Evolutionary conservation across 805 yeast species (phyloP).

Genomic region (Candida corydali): DNA sequence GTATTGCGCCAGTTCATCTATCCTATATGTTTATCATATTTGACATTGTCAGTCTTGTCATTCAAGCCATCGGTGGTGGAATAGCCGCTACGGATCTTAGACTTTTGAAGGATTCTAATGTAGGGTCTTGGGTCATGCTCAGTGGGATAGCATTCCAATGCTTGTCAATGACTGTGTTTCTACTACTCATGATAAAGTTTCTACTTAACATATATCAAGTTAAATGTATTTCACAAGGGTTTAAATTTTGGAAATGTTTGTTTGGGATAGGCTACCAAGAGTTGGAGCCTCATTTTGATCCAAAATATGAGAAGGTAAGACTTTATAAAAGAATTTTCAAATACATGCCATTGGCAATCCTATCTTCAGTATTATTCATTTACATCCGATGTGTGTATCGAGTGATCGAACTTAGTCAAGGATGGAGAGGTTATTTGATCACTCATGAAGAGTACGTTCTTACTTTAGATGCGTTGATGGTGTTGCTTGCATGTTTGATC

Average conservation of each 20-base stretch:
- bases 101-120: slow-evolving; percentile 20
- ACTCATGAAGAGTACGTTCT: slow-evolving; percentile 40
- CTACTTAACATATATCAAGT: slow-evolving; percentile 34
- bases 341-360: slow-evolving; percentile 41
- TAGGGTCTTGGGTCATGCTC: slow-evolving; percentile 68
- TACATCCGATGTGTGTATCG: slow-evolving; percentile 71
- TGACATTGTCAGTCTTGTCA: slow-evolving; percentile 58
- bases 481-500: slow-evolving; percentile 18
- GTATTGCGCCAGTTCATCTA: slow-evolving; percentile 53
- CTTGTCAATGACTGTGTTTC: slow-evolving; percentile 58
- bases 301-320: slow-evolving; percentile 33
- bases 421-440: slow-evolving; percentile 67
- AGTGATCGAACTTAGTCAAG: slow-evolving; percentile 65
- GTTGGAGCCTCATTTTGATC: slow-evolving; percentile 28
- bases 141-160: slow-evolving; percentile 81
- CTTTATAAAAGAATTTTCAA: slow-evolving; percentile 26
- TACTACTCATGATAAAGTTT: slow-evolving; percentile 47
- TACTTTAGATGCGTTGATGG: slow-evolving; percentile 28
- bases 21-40: slow-evolving; percentile 61
- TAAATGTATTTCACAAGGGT: slow-evolving; percentile 19
- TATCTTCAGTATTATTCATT: slow-evolving; percentile 49
- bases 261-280: slow-evolving; percentile 16
- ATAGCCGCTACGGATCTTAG: slow-evolving; percentile 49
- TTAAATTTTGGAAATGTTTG: slow-evolving; percentile 15
- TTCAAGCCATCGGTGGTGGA: slow-evolving; percentile 81